Percentiles rank a stretch among this genome's conserved stretches.
phyloP scores from a whole-genome alignment of 768 basidiomycete species.

The Lenzites betulinus region DNA sequence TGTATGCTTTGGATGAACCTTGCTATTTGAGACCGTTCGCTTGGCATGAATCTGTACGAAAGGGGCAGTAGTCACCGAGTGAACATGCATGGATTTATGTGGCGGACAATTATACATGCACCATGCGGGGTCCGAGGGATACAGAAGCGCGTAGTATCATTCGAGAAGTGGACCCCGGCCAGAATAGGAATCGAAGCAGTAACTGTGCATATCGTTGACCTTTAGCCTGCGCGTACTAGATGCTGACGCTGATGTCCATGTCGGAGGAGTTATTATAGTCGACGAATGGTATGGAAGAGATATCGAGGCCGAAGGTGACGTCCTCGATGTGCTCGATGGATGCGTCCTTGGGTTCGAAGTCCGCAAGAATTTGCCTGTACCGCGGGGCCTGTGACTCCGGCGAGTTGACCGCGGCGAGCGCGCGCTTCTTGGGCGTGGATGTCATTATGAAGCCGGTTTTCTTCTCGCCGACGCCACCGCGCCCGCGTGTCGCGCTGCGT shows the following conservation, averaged over 20 bases:
- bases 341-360: background rate
- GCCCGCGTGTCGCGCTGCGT: no score
- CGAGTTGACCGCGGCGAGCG: conserved; percentile 7
- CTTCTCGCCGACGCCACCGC: conserved; percentile 1
- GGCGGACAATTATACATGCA: background rate
- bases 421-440: conserved; percentile 28
- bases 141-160: no score
- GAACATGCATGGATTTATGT: background rate
- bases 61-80: no score
- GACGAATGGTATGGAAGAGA: conserved; percentile 17
- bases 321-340: conserved; percentile 5
- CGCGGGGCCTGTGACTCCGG: conserved; percentile 6
- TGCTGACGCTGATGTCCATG: conserved; percentile 4
- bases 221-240: background rate
- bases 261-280: conserved; percentile 1
- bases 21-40: background rate
- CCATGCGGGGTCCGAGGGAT: no score
- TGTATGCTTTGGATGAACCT: background rate
- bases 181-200: no score
- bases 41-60: no score
- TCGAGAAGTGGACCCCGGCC: no score
- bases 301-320: conserved; percentile 24
- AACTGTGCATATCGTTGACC: no score
- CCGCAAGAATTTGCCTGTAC: conserved; percentile 8
- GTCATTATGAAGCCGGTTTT: conserved; percentile 23